Conservation (phyloP, 108 stramenopile genomes). For the Epipyxis sp. region DNA sequence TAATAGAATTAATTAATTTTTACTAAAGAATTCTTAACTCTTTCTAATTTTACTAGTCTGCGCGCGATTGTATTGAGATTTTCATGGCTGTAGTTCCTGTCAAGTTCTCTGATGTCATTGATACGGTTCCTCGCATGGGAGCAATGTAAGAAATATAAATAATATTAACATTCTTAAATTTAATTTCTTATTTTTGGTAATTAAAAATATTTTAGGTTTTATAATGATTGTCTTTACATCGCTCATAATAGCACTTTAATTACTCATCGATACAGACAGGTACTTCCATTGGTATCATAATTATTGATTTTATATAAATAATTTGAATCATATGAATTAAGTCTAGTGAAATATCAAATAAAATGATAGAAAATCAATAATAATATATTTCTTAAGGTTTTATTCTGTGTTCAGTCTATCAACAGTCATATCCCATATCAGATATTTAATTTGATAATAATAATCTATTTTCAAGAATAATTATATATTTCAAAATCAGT, state of each 20-base stretch:
- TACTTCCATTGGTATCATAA: not conserved
- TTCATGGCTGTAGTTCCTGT: constrained; percentile 1
- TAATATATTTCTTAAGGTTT: no score
- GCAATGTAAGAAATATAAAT: no score
- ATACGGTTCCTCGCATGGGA: constrained; percentile 30
- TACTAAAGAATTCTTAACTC: no score
- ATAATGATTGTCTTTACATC: constrained; percentile 29
- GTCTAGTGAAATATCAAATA: not conserved
- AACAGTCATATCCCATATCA: no score
- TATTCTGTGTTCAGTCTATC: no score
- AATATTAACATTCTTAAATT: constrained; percentile 11
- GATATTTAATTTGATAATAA: no score
- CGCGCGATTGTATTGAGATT: constrained; percentile 14
- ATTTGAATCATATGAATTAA: not conserved
- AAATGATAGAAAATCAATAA: not conserved
- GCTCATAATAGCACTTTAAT: constrained; percentile 11
- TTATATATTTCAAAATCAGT: no score
- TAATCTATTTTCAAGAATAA: no score
- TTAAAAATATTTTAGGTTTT: no score
- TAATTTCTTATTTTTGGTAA: no score
- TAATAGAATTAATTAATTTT: no score
- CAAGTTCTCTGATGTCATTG: constrained; percentile 17
- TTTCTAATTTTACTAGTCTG: constrained; percentile 21
- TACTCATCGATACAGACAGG: not conserved
- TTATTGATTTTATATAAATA: not conserved